Evolutionary conservation across 164 flowering plant genomes (phyloP).

Genomic region (Amborella trichopoda): DNA sequence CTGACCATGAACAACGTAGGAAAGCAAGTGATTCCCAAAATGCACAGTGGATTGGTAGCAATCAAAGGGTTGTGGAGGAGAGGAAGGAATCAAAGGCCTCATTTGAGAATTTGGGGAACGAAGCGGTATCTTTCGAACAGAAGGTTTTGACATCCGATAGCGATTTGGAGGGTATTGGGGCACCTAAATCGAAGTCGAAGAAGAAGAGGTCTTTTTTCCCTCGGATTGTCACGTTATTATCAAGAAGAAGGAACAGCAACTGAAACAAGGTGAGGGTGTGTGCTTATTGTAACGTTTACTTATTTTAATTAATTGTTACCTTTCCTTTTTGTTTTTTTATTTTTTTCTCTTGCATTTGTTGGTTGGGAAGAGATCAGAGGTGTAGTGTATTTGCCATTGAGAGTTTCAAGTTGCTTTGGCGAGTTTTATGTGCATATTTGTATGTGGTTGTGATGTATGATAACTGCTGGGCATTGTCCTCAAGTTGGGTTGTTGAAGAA

Average conservation of each 20-base stretch:
- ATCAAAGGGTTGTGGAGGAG: conserved; percentile 32
- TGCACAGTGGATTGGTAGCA: conserved; percentile 21
- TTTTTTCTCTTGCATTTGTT: neutral
- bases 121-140: too few species aligned
- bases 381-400: too few species aligned
- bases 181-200: conserved; percentile 36
- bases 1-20: conserved; percentile 63
- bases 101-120: conserved; percentile 2
- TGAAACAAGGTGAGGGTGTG: too few species aligned
- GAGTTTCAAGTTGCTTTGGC: too few species aligned
- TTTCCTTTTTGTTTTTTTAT: neutral
- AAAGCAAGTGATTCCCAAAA: conserved; percentile 37
- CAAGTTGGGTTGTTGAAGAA: too few species aligned
- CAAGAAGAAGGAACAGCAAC: conserved; percentile 26
- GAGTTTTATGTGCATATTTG: too few species aligned
- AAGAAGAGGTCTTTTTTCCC: conserved; percentile 68
- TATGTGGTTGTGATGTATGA: too few species aligned
- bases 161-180: too few species aligned
- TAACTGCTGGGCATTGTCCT: too few species aligned
- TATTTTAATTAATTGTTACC: too few species aligned
- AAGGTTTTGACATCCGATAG: too few species aligned
- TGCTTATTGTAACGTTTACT: too few species aligned
- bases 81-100: conserved; percentile 22
- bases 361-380: conserved; percentile 2
- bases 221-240: conserved; percentile 54